Conservation (phyloP, 129 eudicot species). For the Heracleum sosnowskyi region DNA sequence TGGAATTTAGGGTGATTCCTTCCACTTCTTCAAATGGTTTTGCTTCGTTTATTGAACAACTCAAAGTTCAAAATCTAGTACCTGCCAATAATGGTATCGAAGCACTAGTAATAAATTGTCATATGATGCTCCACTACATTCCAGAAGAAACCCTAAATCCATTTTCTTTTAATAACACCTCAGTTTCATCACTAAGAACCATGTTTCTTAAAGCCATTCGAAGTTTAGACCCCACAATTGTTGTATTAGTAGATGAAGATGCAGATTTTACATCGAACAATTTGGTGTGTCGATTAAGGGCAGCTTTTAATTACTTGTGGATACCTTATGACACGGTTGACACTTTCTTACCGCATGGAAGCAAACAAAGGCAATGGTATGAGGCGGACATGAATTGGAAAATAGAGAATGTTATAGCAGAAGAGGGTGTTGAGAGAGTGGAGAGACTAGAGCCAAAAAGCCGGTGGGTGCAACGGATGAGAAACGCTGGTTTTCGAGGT, state of each 20-base stretch:
- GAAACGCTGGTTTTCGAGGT: slow-evolving; percentile 48
- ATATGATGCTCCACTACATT: slow-evolving; percentile 85
- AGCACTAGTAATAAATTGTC: slow-evolving; percentile 72
- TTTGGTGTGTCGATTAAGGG: slow-evolving; percentile 55
- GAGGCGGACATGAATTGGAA: slow-evolving; percentile 88
- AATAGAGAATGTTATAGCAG: slow-evolving; percentile 78
- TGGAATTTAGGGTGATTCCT: slow-evolving; percentile 68
- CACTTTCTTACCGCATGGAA: slow-evolving; percentile 75
- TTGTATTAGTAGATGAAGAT: slow-evolving; percentile 81
- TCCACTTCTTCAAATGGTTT: slow-evolving; percentile 71
- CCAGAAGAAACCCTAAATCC: slow-evolving; percentile 64
- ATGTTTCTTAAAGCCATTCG: slow-evolving; percentile 61
- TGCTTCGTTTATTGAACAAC: slow-evolving; percentile 51
- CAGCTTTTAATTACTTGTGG: slow-evolving; percentile 87
- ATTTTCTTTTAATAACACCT: slow-evolving; percentile 17
- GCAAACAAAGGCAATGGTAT: slow-evolving; percentile 84
- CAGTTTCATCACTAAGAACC: slow-evolving; percentile 30
- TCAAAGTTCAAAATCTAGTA: slow-evolving; percentile 36
- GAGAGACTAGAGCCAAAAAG: slow-evolving; percentile 75
- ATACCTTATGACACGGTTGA: slow-evolving; percentile 87
- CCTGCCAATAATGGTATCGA: slow-evolving; percentile 28
- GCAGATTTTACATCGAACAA: slow-evolving; percentile 71
- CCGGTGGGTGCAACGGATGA: slow-evolving; percentile 82
- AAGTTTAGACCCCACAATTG: slow-evolving; percentile 54
- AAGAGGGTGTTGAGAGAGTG: slow-evolving; percentile 66